These are phyloP conservation scores for Blepharisma undulans DNA, from an alignment of 169 alveolate genomes.

Conservation along the genomic window DNA sequence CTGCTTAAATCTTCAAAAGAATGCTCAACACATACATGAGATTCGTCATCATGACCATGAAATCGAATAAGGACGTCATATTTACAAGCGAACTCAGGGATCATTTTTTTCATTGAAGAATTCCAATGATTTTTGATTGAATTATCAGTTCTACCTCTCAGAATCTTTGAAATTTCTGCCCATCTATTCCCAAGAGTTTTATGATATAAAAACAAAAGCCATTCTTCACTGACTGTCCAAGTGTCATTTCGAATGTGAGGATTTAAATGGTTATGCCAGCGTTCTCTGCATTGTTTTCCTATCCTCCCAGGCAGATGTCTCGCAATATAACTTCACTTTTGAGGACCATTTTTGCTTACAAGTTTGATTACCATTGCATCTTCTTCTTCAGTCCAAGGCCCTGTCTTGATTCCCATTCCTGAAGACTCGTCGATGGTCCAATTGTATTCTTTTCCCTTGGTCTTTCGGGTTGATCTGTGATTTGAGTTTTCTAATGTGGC, in stretches of 20 bases:
- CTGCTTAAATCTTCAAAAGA: neutral
- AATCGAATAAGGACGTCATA: neutral
- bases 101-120: constrained; percentile 83
- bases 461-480: neutral
- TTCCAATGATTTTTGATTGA: constrained; percentile 90
- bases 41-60: neutral
- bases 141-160: constrained; percentile 88
- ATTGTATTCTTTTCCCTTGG: neutral
- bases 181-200: constrained; percentile 80
- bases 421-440: constrained; percentile 25
- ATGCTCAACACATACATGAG: neutral
- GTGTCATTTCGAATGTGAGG: constrained; percentile 84
- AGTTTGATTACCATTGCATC: constrained; percentile 79
- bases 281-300: constrained; percentile 70
- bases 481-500: neutral
- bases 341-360: constrained; percentile 86
- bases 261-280: constrained; percentile 89
- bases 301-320: constrained; percentile 58
- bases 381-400: constrained; percentile 88
- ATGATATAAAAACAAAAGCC: constrained; percentile 51
- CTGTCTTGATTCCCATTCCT: constrained; percentile 18
- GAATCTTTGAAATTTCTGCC: constrained; percentile 85
- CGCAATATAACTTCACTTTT: constrained; percentile 86
- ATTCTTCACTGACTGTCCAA: constrained; percentile 83
- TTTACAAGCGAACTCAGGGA: constrained; percentile 1